Evolutionary conservation across 2,329 filamentous ascomycete species (phyloP).

Genomic region (Neofusicoccum kwambonambiense): DNA sequence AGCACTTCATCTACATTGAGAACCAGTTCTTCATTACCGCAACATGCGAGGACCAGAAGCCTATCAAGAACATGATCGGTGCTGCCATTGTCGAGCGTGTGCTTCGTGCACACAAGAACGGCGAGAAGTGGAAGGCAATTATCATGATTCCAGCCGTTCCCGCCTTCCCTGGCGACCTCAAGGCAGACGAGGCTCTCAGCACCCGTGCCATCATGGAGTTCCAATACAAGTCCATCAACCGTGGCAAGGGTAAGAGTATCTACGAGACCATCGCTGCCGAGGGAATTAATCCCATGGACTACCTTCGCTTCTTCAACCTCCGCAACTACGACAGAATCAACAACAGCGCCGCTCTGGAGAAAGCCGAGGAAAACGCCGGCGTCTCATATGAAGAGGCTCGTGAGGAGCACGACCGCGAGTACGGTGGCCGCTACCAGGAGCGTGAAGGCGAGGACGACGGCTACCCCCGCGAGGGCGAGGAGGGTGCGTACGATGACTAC

Average conservation of each 20-base stretch:
- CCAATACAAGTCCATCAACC: conserved; percentile 77
- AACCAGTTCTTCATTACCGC: conserved; percentile 90
- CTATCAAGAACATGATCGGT: conserved; percentile 75
- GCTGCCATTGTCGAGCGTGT: conserved; percentile 77
- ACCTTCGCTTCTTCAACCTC: conserved; percentile 83
- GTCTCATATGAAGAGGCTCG: conserved; percentile 67
- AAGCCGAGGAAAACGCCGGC: conserved; percentile 61
- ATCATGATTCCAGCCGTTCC: conserved; percentile 78
- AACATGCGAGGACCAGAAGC: conserved; percentile 66
- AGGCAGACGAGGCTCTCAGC: conserved; percentile 68
- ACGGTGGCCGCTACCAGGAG: conserved; percentile 39
- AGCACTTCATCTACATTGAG: conserved; percentile 77
- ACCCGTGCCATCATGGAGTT: conserved; percentile 88
- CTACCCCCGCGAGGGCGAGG: conserved; percentile 25
- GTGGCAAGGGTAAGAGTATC: conserved; percentile 69
- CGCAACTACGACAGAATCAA: conserved; percentile 84
- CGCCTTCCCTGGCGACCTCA: conserved; percentile 77
- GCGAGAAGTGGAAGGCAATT: conserved; percentile 70
- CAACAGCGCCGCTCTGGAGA: conserved; percentile 59
- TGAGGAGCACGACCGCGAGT: conserved; percentile 60
- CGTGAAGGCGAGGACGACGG: conserved; percentile 30
- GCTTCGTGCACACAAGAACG: conserved; percentile 63
- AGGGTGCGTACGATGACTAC: conserved; percentile 63
- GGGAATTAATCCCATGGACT: conserved; percentile 68
- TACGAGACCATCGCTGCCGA: conserved; percentile 66